A percentile compares a stretch with the other conserved stretches of the same genome.
These are phyloP conservation scores for Penicillium sp. DNA, from an alignment of 2,329 filamentous ascomycete genomes.

Conservation along the genomic window DNA sequence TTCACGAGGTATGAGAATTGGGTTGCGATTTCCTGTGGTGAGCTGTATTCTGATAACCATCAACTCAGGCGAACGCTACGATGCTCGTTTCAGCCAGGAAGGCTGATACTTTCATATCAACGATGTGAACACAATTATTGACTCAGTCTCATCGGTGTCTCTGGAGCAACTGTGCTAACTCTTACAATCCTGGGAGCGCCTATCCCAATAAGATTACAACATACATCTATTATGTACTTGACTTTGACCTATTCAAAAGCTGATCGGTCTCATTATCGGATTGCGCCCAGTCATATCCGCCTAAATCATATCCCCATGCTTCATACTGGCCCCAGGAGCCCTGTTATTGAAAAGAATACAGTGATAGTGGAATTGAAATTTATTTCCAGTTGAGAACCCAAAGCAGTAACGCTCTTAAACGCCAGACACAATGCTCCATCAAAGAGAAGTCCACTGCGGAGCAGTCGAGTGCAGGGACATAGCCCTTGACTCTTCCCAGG, in stretches of 20 bases:
- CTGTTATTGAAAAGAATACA: not conserved
- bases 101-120: not conserved
- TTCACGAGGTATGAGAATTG: conserved; percentile 27
- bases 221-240: not conserved
- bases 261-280: not conserved
- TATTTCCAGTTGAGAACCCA: conserved; percentile 24
- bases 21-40: not conserved
- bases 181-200: not conserved
- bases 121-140: not conserved
- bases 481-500: conserved; percentile 9
- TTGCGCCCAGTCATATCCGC: not conserved
- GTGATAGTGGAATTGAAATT: conserved; percentile 11
- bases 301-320: not conserved
- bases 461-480: conserved; percentile 6
- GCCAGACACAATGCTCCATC: conserved; percentile 28
- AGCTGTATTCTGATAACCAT: conserved; percentile 9
- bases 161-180: not conserved
- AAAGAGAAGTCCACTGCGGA: conserved; percentile 15
- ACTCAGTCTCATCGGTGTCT: not conserved
- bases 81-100: conserved; percentile 29
- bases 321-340: not conserved
- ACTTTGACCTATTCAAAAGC: no score
- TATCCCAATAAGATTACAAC: not conserved
- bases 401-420: conserved; percentile 23
- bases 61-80: conserved; percentile 32